Conservation (phyloP, 257 asterid species). For the Solanum virginianum region DNA sequence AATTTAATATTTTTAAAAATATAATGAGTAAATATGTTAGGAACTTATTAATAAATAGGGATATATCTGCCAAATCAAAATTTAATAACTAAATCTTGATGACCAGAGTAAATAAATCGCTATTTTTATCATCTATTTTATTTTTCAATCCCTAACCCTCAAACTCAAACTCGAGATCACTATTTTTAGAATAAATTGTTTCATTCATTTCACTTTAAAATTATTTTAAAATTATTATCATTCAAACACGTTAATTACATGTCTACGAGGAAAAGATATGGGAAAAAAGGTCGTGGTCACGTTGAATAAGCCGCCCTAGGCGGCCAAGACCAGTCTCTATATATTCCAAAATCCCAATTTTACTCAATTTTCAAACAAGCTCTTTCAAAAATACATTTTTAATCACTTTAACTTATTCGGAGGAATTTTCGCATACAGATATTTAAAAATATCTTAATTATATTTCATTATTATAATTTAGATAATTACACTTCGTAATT, state of each 20-base stretch:
- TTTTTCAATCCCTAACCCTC: background rate
- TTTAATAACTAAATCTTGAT: too few species aligned
- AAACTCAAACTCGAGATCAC: background rate
- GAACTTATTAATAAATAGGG: too few species aligned
- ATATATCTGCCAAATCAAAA: too few species aligned
- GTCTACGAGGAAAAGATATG: too few species aligned
- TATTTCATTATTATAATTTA: too few species aligned
- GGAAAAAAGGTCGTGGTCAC: conserved; percentile 5
- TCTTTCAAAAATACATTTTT: background rate
- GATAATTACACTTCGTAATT: too few species aligned
- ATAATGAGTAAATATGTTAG: too few species aligned
- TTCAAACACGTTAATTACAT: background rate
- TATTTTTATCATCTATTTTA: background rate
- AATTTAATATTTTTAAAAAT: too few species aligned
- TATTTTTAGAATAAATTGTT: background rate
- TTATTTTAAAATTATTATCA: background rate
- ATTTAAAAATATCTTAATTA: too few species aligned
- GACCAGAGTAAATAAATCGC: too few species aligned
- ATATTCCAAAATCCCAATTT: background rate
- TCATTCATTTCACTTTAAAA: background rate
- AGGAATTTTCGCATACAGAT: rapidly evolving
- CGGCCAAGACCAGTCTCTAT: background rate
- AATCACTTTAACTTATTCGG: background rate
- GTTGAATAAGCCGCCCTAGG: conserved; percentile 9
- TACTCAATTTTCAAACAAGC: background rate